phyloP scores from a whole-genome alignment of 2,329 filamentous ascomycete genomes.

The Trichophaea hybrida region DNA sequence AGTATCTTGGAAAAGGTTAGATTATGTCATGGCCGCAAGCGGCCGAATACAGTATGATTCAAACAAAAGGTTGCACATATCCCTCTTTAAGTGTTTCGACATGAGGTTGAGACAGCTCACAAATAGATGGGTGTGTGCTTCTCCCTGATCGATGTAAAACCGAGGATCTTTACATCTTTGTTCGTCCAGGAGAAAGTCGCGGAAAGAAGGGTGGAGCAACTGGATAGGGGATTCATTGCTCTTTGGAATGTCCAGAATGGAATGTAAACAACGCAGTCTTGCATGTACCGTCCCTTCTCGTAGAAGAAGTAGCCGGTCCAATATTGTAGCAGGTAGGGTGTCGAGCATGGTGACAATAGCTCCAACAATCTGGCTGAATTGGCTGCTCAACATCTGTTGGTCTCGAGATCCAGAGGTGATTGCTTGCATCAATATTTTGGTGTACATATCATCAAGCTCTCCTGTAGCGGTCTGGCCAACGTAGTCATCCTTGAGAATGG shows the following conservation, averaged over 20 bases:
- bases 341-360: conserved; percentile 20
- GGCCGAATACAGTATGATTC: too few species aligned
- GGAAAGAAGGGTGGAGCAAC: conserved; percentile 27
- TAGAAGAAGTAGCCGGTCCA: too few species aligned
- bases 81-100: too few species aligned
- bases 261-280: conserved; percentile 22
- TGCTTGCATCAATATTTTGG: neutral
- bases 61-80: too few species aligned
- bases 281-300: conserved; percentile 9
- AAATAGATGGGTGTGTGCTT: conserved; percentile 16
- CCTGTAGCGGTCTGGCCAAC: neutral
- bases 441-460: neutral
- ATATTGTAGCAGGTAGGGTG: conserved; percentile 19
- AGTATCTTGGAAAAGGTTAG: too few species aligned
- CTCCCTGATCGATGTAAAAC: conserved; percentile 19
- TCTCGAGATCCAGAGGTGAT: neutral
- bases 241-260: conserved; percentile 21
- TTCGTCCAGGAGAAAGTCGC: conserved; percentile 26
- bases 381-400: neutral
- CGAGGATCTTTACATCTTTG: conserved; percentile 4
- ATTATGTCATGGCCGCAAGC: too few species aligned
- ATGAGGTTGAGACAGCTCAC: conserved; percentile 16
- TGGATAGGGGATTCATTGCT: conserved; percentile 11
- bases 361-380: conserved; percentile 14
- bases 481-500: too few species aligned